These are phyloP conservation scores for Zanthoxylum bungeanum DNA, from an alignment of 345 rosid genomes.

Conservation along the genomic window DNA sequence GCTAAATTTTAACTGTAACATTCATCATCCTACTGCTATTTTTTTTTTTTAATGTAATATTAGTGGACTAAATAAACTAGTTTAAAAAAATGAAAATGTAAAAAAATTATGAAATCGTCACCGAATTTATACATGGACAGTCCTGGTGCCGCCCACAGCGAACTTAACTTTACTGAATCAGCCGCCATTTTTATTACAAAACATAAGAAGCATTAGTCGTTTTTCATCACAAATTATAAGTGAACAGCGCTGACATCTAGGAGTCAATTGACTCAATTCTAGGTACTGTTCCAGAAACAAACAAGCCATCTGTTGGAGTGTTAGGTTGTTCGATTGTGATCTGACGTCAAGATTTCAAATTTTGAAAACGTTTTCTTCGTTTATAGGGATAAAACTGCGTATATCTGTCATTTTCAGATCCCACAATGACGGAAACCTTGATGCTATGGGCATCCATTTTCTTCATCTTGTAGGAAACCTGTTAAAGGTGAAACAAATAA, in stretches of 20 bases:
- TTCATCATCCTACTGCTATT: background rate
- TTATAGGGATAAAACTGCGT: conserved; percentile 81
- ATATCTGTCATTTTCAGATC: no score
- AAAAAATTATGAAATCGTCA: no score
- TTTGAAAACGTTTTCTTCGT: no score
- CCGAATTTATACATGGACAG: background rate
- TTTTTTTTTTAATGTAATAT: no score
- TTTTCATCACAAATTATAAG: background rate
- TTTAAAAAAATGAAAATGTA: no score
- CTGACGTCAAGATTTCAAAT: no score
- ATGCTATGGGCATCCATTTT: no score
- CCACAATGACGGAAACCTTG: no score
- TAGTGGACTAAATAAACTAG: no score
- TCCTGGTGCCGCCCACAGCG: background rate
- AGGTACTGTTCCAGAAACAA: conserved; percentile 82
- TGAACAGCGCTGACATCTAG: background rate
- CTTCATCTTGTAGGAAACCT: conserved; percentile 86
- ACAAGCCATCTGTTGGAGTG: conserved; percentile 72
- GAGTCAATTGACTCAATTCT: no score
- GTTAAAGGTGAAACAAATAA: no score
- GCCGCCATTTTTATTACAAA: background rate
- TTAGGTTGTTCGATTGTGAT: no score
- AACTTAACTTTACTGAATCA: background rate
- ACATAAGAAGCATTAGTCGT: background rate
- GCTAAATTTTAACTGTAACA: background rate